Conservation (phyloP, 805 yeast genomes). For the Lachancea sp. region DNA sequence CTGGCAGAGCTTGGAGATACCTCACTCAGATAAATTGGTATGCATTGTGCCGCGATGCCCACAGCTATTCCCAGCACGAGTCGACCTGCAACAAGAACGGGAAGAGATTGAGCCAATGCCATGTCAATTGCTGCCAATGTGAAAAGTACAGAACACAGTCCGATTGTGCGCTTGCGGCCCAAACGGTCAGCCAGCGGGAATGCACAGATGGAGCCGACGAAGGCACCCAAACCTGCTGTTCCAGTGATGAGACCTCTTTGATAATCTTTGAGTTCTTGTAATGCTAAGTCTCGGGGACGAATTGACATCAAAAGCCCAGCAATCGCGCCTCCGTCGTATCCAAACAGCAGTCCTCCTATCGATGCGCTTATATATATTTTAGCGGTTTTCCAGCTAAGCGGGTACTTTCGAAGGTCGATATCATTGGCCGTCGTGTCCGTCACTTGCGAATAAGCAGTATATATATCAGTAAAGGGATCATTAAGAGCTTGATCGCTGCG, state of each 20-base stretch:
- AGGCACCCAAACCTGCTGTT: slow-evolving; percentile 48
- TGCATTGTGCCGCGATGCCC: slow-evolving; percentile 63
- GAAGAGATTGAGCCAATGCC: slow-evolving; percentile 36
- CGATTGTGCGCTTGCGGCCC: slow-evolving; percentile 38
- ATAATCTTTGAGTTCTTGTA: slow-evolving; percentile 30
- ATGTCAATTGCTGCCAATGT: slow-evolving; percentile 46
- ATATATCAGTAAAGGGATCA: slow-evolving; percentile 27
- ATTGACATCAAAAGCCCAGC: slow-evolving; percentile 50
- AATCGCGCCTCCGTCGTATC: slow-evolving; percentile 60
- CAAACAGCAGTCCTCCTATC: slow-evolving; percentile 56
- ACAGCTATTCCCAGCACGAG: slow-evolving; percentile 64
- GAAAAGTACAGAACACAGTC: slow-evolving; percentile 41
- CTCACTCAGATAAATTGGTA: slow-evolving; percentile 54
- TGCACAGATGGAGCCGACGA: slow-evolving; percentile 46
- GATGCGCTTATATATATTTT: slow-evolving; percentile 34
- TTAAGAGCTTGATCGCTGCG: slow-evolving; percentile 11
- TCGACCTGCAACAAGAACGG: slow-evolving; percentile 47
- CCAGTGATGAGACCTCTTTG: slow-evolving; percentile 40
- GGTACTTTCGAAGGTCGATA: slow-evolving; percentile 26
- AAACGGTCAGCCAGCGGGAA: slow-evolving; percentile 44
- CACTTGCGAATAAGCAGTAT: slow-evolving; percentile 25
- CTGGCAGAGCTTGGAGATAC: slow-evolving; percentile 39
- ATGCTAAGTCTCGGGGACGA: slow-evolving; percentile 34
- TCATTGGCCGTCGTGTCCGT: slow-evolving; percentile 26
- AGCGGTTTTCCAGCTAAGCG: slow-evolving; percentile 17